A percentile compares a stretch with the other conserved stretches of the same genome.
Evolutionary conservation across 805 yeast species (phyloP).

Genomic region (Brettanomyces naardenensis): DNA sequence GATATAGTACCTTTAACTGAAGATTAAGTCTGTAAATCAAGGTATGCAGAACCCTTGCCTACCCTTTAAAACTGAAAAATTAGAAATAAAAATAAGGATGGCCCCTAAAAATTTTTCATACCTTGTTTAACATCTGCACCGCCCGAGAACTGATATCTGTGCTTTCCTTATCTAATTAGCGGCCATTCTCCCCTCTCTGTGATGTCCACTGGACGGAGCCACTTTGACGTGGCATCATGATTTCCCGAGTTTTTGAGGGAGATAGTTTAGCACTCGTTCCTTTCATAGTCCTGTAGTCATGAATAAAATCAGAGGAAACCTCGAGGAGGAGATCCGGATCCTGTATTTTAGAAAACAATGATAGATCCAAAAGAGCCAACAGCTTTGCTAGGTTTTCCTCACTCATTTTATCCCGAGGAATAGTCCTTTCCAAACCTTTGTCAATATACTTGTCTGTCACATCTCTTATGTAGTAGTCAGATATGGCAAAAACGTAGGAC

Average conservation of each 20-base stretch:
- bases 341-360: slow-evolving; percentile 21
- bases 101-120: no score
- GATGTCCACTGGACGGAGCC: slow-evolving; percentile 73
- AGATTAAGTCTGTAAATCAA: no score
- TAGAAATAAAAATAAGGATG: no score
- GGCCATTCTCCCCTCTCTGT: slow-evolving; percentile 73
- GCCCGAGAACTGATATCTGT: neutral
- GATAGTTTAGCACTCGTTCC: slow-evolving; percentile 1
- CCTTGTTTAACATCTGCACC: neutral
- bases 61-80: no score
- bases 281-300: slow-evolving; percentile 10
- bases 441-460: slow-evolving; percentile 62
- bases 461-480: slow-evolving; percentile 55
- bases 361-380: slow-evolving; percentile 30
- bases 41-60: no score
- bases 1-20: no score
- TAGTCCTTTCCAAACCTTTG: slow-evolving; percentile 23
- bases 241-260: slow-evolving; percentile 4
- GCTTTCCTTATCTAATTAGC: neutral
- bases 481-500: slow-evolving; percentile 78
- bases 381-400: slow-evolving; percentile 31
- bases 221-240: slow-evolving; percentile 53
- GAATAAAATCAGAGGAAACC: slow-evolving; percentile 31
- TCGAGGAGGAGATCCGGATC: slow-evolving; percentile 30
- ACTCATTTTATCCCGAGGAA: slow-evolving; percentile 39